Evolutionary conservation across 2,329 filamentous ascomycete species (phyloP).

Genomic region (Hypocreales sp.): DNA sequence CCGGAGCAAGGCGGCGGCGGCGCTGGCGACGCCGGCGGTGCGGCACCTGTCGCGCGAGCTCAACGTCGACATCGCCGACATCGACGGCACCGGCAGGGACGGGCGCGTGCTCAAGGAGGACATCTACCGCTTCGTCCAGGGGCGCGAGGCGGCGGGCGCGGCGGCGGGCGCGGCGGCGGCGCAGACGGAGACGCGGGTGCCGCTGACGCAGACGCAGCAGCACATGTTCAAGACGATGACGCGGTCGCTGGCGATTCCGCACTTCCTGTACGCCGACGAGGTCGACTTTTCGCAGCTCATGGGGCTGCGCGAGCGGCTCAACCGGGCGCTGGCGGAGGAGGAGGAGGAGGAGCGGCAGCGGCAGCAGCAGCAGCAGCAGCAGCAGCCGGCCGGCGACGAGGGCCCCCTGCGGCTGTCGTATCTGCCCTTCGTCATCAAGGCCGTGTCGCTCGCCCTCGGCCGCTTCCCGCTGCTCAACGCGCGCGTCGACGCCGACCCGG

Average conservation of each 20-base stretch:
- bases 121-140: constrained; percentile 55
- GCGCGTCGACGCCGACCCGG: constrained; percentile 48
- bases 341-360: no score
- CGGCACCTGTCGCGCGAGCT: constrained; percentile 73
- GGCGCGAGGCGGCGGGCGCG: constrained; percentile 20
- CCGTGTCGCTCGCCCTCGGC: constrained; percentile 70
- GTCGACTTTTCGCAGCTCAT: constrained; percentile 67
- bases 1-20: constrained; percentile 16
- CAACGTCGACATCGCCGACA: constrained; percentile 59
- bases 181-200: constrained; percentile 52
- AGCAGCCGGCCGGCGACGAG: constrained; percentile 25
- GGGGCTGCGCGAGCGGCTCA: constrained; percentile 58
- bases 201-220: constrained; percentile 64
- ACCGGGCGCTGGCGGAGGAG: constrained; percentile 44
- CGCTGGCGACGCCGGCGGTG: constrained; percentile 82
- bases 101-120: constrained; percentile 90
- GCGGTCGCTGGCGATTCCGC: constrained; percentile 74
- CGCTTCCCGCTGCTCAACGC: constrained; percentile 80
- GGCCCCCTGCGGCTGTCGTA: constrained; percentile 45
- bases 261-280: constrained; percentile 90
- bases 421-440: constrained; percentile 91
- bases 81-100: constrained; percentile 77
- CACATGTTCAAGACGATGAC: constrained; percentile 99
- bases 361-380: no score
- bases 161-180: constrained; percentile 14